Conservation (phyloP, 352 stramenopile genomes). For the Phytophthora europaea region DNA sequence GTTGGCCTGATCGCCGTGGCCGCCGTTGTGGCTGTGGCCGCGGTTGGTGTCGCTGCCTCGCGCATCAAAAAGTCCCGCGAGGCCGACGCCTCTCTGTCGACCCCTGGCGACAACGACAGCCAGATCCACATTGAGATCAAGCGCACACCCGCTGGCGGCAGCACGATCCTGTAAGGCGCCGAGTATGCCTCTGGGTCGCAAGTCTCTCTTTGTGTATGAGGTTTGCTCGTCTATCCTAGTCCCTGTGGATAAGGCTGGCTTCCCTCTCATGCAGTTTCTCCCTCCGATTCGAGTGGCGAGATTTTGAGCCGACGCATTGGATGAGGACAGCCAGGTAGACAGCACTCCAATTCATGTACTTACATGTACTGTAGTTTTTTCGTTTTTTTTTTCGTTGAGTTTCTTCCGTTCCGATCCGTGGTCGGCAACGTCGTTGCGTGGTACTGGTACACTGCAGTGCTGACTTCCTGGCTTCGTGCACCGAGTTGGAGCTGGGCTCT, state of each 20-base stretch:
- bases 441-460: neutral
- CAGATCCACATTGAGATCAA: conserved; percentile 56
- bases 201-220: conserved; percentile 36
- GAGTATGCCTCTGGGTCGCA: conserved; percentile 13
- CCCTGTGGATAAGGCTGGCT: conserved; percentile 34
- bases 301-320: conserved; percentile 20
- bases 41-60: conserved; percentile 36
- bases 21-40: conserved; percentile 43
- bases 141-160: conserved; percentile 48
- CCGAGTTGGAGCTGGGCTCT: neutral
- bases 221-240: conserved; percentile 35
- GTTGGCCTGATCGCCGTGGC: conserved; percentile 8
- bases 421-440: neutral
- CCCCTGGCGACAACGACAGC: conserved; percentile 37
- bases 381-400: neutral
- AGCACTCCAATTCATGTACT: conserved; percentile 36
- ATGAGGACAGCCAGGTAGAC: conserved; percentile 28
- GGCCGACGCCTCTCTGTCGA: conserved; percentile 31
- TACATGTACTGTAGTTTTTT: conserved; percentile 2
- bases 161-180: conserved; percentile 50
- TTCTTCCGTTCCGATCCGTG: neutral
- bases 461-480: conserved; percentile 2
- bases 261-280: conserved; percentile 14
- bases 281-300: conserved; percentile 10
- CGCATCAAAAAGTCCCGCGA: conserved; percentile 40